Percentiles rank a stretch among this genome's conserved stretches.
phyloP scores from a whole-genome alignment of 257 asterid genomes.

The Echites panduratus region DNA sequence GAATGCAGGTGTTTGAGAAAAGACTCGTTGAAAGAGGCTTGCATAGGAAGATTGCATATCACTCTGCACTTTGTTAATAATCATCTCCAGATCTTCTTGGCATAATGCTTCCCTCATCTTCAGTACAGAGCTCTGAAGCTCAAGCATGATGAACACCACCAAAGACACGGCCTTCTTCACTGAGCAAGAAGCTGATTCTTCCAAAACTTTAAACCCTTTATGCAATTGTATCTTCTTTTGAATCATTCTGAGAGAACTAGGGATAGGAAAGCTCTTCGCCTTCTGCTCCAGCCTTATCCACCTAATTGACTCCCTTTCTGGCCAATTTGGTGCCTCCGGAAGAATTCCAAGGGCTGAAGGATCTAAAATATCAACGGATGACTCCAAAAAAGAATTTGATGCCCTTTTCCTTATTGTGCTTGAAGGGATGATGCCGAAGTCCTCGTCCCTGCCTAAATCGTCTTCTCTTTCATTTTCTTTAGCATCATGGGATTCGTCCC shows the following conservation, averaged over 20 bases:
- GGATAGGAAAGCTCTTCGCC: conserved; percentile 70
- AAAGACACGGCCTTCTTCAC: conserved; percentile 64
- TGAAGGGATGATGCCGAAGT: conserved; percentile 1
- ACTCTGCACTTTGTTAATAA: conserved; percentile 40
- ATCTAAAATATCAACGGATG: conserved; percentile 61
- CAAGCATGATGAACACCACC: conserved; percentile 56
- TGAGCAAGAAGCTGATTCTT: conserved; percentile 38
- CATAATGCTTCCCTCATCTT: conserved; percentile 58
- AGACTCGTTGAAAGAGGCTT: conserved; percentile 84
- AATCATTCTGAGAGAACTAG: conserved; percentile 72
- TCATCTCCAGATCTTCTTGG: conserved; percentile 50
- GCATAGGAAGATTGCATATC: conserved; percentile 71
- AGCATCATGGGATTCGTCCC: conserved; percentile 25
- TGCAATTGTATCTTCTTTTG: conserved; percentile 54
- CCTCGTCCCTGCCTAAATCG: background rate
- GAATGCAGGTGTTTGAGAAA: conserved; percentile 59
- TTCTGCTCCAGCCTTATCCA: conserved; percentile 54
- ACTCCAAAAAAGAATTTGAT: conserved; percentile 32
- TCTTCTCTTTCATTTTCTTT: conserved; percentile 13
- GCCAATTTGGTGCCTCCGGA: conserved; percentile 75
- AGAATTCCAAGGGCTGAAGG: conserved; percentile 68
- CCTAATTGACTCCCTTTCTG: conserved; percentile 46
- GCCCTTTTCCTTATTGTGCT: conserved; percentile 12
- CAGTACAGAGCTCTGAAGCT: conserved; percentile 71
- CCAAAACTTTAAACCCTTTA: conserved; percentile 25